Evolutionary conservation across 1,284 basidiomycete genomes (phyloP).

Genomic region (Prillingera fragicola): DNA sequence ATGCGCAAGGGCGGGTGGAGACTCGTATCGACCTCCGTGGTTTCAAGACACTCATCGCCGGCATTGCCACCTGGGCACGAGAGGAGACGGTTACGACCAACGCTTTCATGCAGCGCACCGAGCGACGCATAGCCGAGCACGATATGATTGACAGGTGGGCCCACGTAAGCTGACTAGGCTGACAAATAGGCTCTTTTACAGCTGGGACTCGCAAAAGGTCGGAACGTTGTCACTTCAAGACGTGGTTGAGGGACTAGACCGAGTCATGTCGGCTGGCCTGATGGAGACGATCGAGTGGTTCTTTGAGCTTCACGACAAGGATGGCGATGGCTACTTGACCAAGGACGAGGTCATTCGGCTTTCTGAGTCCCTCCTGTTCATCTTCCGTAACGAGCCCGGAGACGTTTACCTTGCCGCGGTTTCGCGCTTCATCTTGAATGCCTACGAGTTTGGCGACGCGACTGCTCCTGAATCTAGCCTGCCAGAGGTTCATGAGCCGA

Average conservation of each 20-base stretch:
- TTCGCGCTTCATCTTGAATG: constrained; percentile 92
- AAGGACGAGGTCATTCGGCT: constrained; percentile 90
- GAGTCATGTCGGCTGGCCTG: constrained; percentile 90
- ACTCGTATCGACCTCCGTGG: constrained; percentile 81
- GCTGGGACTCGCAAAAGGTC: constrained; percentile 75
- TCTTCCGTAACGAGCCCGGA: constrained; percentile 95
- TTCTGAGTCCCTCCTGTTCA: constrained; percentile 91
- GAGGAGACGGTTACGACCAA: constrained; percentile 90
- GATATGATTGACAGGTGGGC: constrained; percentile 50
- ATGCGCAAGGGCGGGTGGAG: constrained; percentile 66
- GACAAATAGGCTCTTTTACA: constrained; percentile 74
- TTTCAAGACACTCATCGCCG: constrained; percentile 83
- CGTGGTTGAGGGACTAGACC: constrained; percentile 79
- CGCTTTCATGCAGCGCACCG: constrained; percentile 69
- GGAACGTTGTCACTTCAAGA: constrained; percentile 87
- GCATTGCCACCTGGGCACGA: constrained; percentile 92
- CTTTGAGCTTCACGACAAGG: constrained; percentile 92
- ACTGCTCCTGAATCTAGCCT: constrained; percentile 57
- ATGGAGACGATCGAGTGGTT: constrained; percentile 99
- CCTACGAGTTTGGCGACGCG: constrained; percentile 92
- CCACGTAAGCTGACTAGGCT: too few relatives aligned
- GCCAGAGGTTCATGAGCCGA: constrained; percentile 26
- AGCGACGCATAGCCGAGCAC: constrained; percentile 50
- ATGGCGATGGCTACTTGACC: constrained; percentile 87
- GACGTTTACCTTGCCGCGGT: constrained; percentile 95